These are phyloP conservation scores for Juncus inflexus DNA, from an alignment of 176 grass and related monocot genomes.

Conservation along the genomic window DNA sequence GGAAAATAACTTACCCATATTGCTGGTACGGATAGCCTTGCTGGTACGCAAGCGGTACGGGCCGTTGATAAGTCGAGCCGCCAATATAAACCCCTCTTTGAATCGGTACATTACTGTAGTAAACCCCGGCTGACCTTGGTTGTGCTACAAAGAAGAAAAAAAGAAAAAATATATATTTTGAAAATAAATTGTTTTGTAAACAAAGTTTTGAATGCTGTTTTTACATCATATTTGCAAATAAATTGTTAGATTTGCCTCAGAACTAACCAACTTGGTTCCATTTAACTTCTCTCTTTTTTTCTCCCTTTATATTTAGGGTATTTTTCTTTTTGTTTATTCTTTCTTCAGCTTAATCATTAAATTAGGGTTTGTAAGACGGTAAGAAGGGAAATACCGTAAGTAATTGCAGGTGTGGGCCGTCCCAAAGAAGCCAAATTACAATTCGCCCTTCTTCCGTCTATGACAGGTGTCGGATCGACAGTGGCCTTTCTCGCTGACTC, in stretches of 20 bases:
- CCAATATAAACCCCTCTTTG: constrained; percentile 64
- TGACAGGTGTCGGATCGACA: constrained; percentile 62
- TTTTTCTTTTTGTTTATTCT: too few relatives aligned
- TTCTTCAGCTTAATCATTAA: too few relatives aligned
- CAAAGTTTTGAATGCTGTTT: neutral
- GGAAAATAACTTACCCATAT: constrained; percentile 48
- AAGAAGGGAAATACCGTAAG: constrained; percentile 21
- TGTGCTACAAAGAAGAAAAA: constrained; percentile 40
- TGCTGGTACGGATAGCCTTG: constrained; percentile 58
- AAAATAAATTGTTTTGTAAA: neutral
- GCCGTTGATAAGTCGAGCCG: constrained; percentile 44
- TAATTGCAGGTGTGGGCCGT: constrained; percentile 46
- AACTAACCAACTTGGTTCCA: too few relatives aligned
- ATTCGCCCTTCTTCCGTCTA: constrained; percentile 80
- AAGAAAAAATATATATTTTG: neutral
- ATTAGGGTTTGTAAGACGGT: neutral
- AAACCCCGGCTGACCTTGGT: constrained; percentile 68
- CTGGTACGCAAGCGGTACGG: constrained; percentile 62
- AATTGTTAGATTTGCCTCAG: neutral
- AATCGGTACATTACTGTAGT: constrained; percentile 49
- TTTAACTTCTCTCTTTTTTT: too few relatives aligned
- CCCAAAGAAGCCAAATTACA: constrained; percentile 94
- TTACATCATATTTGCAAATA: neutral
- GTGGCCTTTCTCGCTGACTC: constrained; percentile 85
- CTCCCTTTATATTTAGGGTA: too few relatives aligned